Conservation (phyloP, 2,329 filamentous ascomycete genomes). For the Fusarium bactridioides region DNA sequence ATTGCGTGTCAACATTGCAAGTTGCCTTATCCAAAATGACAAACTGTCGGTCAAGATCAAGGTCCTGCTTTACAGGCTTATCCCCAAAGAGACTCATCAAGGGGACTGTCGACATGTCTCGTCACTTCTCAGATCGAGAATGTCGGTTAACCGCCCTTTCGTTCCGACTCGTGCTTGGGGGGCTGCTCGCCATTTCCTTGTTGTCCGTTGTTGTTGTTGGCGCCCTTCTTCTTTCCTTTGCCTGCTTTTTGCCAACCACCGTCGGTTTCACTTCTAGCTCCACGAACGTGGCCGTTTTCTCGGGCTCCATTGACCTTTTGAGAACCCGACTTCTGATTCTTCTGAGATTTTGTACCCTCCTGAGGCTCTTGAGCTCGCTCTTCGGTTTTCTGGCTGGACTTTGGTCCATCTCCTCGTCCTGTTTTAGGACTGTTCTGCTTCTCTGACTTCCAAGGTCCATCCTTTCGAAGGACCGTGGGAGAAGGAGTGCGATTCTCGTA, state of each 20-base stretch:
- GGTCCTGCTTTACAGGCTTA: background rate
- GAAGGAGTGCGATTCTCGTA: constrained; percentile 78
- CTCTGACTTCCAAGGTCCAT: constrained; percentile 46
- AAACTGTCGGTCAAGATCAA: constrained; percentile 19
- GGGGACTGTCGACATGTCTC: background rate
- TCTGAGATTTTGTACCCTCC: constrained; percentile 36
- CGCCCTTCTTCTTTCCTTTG: constrained; percentile 57
- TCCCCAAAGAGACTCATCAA: background rate
- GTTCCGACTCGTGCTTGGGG: constrained; percentile 66
- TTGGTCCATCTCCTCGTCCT: constrained; percentile 28
- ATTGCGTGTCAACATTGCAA: constrained; percentile 10
- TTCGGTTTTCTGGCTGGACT: constrained; percentile 37
- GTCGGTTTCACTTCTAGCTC: constrained; percentile 63
- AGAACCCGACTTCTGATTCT: constrained; percentile 38
- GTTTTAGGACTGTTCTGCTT: constrained; percentile 35
- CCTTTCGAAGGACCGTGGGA: constrained; percentile 67
- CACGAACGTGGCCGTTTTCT: constrained; percentile 62
- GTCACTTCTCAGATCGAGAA: constrained; percentile 31
- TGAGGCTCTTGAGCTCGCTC: constrained; percentile 40
- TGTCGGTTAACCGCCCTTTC: constrained; percentile 63
- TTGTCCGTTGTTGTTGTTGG: constrained; percentile 48
- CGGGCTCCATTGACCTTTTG: constrained; percentile 52
- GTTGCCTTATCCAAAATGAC: constrained; percentile 38
- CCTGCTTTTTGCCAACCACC: constrained; percentile 67
- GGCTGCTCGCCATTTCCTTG: constrained; percentile 58